Evolutionary conservation across 2,329 filamentous ascomycete species (phyloP).

Genomic region (Mycosphaerella sp.): DNA sequence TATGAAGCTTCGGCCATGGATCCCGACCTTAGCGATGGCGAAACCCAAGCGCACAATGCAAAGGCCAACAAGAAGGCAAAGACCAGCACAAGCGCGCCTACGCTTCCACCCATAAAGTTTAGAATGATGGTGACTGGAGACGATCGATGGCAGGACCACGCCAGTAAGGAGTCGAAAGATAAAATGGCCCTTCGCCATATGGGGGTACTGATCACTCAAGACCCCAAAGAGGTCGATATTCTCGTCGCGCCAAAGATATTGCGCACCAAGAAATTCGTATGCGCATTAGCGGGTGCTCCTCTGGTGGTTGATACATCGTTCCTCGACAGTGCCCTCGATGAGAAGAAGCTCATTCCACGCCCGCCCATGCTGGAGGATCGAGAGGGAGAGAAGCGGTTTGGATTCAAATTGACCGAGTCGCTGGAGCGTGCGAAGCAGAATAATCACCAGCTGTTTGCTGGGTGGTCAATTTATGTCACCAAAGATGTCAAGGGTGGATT

Average conservation of each 20-base stretch:
- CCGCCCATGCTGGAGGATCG: constrained; percentile 62
- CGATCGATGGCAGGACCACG: constrained; percentile 68
- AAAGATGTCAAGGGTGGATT: constrained; percentile 71
- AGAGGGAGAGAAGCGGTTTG: constrained; percentile 64
- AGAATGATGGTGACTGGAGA: constrained; percentile 79
- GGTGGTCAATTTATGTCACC: constrained; percentile 78
- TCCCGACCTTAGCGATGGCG: constrained; percentile 42
- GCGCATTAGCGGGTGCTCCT: constrained; percentile 74
- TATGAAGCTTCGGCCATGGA: constrained; percentile 38
- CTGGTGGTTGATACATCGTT: constrained; percentile 70
- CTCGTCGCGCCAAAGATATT: constrained; percentile 81
- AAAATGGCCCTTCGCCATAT: constrained; percentile 74
- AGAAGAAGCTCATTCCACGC: constrained; percentile 54
- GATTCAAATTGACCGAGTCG: constrained; percentile 62
- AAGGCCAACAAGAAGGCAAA: constrained; percentile 49
- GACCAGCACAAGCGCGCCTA: constrained; percentile 34
- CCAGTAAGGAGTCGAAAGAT: constrained; percentile 69
- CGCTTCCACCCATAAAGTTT: constrained; percentile 59
- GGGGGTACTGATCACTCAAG: constrained; percentile 76
- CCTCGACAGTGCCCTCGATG: constrained; percentile 68
- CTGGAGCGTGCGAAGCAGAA: constrained; percentile 67
- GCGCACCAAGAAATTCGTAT: constrained; percentile 89
- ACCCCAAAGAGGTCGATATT: constrained; percentile 71
- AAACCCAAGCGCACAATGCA: constrained; percentile 39
- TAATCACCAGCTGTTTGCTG: constrained; percentile 65